A percentile compares a stretch with the other conserved stretches of the same genome.
Evolutionary conservation across 169 alveolate species (phyloP).

Genomic region (Theileria sp.): DNA sequence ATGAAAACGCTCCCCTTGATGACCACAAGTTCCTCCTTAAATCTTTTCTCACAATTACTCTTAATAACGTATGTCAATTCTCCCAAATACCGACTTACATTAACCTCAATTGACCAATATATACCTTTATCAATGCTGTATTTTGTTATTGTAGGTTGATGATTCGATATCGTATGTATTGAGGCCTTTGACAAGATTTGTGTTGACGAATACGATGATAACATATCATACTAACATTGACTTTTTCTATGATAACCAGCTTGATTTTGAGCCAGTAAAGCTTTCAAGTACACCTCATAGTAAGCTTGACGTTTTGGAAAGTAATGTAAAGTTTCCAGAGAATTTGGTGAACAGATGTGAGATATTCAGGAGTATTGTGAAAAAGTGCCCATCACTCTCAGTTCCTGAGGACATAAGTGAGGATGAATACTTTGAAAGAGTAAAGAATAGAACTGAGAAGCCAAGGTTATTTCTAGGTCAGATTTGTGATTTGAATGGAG

Average conservation of each 20-base stretch:
- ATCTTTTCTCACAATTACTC: conserved; percentile 35
- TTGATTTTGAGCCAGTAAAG: conserved; percentile 19
- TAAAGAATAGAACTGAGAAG: background rate
- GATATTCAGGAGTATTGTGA: background rate
- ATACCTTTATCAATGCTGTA: background rate
- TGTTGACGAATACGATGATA: conserved; percentile 25
- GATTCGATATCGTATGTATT: conserved; percentile 26
- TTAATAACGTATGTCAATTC: conserved; percentile 34
- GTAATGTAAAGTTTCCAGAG: conserved; percentile 18
- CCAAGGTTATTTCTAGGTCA: conserved; percentile 38
- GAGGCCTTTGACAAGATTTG: conserved; percentile 35
- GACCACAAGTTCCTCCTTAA: conserved; percentile 9
- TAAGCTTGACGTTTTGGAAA: conserved; percentile 31
- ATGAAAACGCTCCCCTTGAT: conserved; percentile 16
- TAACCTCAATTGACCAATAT: background rate
- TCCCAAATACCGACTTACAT: background rate
- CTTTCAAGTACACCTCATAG: conserved; percentile 31
- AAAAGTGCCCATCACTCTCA: background rate
- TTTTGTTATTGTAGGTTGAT: conserved; percentile 29
- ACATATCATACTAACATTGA: background rate
- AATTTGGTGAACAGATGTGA: background rate
- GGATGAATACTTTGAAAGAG: background rate
- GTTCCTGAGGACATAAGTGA: background rate
- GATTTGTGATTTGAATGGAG: conserved; percentile 47
- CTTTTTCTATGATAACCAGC: background rate